These are phyloP conservation scores for Exophiala viscosa DNA, from an alignment of 2,329 filamentous ascomycete genomes.

Conservation along the genomic window DNA sequence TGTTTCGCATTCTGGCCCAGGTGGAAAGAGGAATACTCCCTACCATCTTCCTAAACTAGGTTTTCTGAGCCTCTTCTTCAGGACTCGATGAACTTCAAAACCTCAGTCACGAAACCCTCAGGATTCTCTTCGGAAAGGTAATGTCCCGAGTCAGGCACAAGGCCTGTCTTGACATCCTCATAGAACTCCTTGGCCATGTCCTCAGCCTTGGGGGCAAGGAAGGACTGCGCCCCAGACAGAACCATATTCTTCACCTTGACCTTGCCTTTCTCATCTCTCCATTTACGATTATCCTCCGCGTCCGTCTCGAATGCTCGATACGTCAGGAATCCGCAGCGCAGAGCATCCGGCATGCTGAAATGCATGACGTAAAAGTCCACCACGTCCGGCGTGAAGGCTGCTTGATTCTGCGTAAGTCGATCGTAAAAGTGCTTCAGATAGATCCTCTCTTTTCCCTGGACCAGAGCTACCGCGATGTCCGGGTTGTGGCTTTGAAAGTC, in stretches of 20 bases:
- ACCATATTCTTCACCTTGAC: conserved; percentile 31
- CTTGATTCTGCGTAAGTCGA: conserved; percentile 36
- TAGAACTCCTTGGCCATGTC: conserved; percentile 35
- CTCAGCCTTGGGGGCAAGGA: conserved; percentile 29
- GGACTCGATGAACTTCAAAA: conserved; percentile 32
- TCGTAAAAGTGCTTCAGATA: conserved; percentile 47
- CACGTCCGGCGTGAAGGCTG: conserved; percentile 36
- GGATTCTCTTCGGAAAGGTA: conserved; percentile 41
- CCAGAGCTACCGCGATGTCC: conserved; percentile 40
- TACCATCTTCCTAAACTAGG: no score
- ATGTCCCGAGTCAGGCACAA: conserved; percentile 34
- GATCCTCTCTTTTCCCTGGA: conserved; percentile 38
- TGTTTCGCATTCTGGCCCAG: no score
- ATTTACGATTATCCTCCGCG: conserved; percentile 31
- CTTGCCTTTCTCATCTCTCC: conserved; percentile 33
- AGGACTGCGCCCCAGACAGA: conserved; percentile 33
- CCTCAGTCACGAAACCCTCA: conserved; percentile 33
- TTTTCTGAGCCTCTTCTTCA: background rate
- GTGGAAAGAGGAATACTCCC: no score
- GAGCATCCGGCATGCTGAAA: conserved; percentile 36
- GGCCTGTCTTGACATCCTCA: conserved; percentile 28
- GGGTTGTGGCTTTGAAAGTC: conserved; percentile 38
- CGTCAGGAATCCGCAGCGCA: conserved; percentile 34
- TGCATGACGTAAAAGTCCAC: conserved; percentile 39
- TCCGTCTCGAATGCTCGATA: conserved; percentile 37